Conservation (phyloP, 129 eudicot genomes). For the Lonicera japonica region DNA sequence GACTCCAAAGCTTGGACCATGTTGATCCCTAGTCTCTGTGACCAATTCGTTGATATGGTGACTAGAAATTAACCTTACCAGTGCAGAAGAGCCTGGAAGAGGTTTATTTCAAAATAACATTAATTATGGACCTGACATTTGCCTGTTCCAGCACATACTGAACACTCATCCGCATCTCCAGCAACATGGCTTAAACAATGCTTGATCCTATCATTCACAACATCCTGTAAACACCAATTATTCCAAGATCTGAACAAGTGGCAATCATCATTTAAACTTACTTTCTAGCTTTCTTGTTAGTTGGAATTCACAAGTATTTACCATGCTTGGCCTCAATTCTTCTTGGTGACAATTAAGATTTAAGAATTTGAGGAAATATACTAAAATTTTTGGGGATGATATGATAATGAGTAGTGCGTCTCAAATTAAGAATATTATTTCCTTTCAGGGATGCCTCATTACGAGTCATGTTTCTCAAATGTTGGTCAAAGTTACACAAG, state of each 20-base stretch:
- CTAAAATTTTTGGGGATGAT: no score
- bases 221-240: constrained; percentile 48
- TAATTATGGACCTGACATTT: constrained; percentile 54
- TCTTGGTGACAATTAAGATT: no score
- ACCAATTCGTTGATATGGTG: no score
- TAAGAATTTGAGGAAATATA: no score
- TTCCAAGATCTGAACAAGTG: background rate
- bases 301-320: background rate
- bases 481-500: no score
- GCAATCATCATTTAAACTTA: background rate
- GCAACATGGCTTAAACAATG: constrained; percentile 83
- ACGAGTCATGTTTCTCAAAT: no score
- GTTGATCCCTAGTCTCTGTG: no score
- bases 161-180: constrained; percentile 84
- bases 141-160: constrained; percentile 87
- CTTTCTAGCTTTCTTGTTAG: background rate
- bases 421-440: no score
- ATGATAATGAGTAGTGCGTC: no score
- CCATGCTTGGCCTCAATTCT: background rate
- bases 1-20: no score
- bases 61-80: no score
- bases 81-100: background rate
- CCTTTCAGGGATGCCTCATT: no score
- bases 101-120: background rate
- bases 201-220: constrained; percentile 73